Evolutionary conservation across 2,329 filamentous ascomycete species (phyloP).

Genomic region (Leptographium lundbergii): DNA sequence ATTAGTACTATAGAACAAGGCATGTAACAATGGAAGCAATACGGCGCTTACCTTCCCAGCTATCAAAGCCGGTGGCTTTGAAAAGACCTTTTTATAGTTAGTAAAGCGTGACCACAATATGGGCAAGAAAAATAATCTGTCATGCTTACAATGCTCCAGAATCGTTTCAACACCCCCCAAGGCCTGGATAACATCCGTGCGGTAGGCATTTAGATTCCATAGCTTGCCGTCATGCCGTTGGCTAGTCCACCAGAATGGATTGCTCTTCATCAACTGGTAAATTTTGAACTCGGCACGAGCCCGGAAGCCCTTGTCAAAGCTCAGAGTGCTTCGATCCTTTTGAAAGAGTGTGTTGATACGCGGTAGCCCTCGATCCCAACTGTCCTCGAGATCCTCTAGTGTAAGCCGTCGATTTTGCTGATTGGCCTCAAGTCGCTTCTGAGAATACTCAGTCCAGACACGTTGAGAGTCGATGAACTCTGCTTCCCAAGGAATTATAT

Average conservation of each 20-base stretch:
- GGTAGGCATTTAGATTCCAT: conserved; percentile 82
- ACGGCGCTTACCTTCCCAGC: conserved; percentile 66
- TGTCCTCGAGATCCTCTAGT: conserved; percentile 91
- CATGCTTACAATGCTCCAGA: conserved; percentile 65
- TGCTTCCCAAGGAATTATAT: conserved; percentile 98
- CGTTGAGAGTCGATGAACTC: conserved; percentile 98
- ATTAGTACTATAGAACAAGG: background rate
- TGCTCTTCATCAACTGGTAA: conserved; percentile 98
- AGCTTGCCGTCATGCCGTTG: conserved; percentile 94
- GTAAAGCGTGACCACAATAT: background rate
- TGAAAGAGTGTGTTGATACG: conserved; percentile 99
- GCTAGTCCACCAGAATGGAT: conserved; percentile 99
- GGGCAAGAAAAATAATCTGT: background rate
- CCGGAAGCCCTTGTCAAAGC: conserved; percentile 97
- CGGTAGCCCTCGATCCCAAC: conserved; percentile 93
- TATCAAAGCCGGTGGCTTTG: conserved; percentile 92
- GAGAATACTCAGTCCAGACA: conserved; percentile 98
- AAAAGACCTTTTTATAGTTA: conserved; percentile 39
- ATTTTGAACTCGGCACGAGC: conserved; percentile 94
- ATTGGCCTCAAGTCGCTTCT: conserved; percentile 92
- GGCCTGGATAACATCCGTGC: conserved; percentile 94
- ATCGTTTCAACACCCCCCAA: conserved; percentile 96
- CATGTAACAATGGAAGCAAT: background rate
- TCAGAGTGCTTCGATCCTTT: conserved; percentile 91
- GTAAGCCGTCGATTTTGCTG: conserved; percentile 93